A percentile compares a stretch with the other conserved stretches of the same genome.
These are phyloP conservation scores for Naegleria lovaniensis DNA, from an alignment of 208 protist genomes.

Conservation along the genomic window DNA sequence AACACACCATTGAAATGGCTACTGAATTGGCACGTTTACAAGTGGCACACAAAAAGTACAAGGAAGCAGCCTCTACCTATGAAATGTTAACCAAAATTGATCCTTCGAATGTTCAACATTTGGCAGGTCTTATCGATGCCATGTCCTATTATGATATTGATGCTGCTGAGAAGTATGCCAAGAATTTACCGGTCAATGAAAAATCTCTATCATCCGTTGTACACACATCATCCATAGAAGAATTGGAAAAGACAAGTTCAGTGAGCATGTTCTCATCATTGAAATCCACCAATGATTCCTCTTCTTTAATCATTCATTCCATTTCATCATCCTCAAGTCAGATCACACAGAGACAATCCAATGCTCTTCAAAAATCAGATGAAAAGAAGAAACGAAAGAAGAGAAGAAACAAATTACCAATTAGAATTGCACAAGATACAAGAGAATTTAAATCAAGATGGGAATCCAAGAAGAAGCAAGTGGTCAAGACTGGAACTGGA, in stretches of 20 bases:
- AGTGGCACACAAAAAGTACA: neutral
- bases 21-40: neutral
- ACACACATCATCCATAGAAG: too few species aligned
- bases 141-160: neutral
- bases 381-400: neutral
- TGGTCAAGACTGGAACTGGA: neutral
- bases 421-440: neutral
- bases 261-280: neutral
- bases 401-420: neutral
- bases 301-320: neutral
- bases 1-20: neutral
- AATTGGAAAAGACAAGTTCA: too few species aligned
- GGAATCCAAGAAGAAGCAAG: neutral
- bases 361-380: neutral
- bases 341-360: neutral
- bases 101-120: neutral
- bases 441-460: neutral
- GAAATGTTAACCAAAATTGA: neutral
- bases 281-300: too few species aligned
- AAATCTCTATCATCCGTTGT: neutral
- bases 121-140: neutral
- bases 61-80: neutral
- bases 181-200: neutral
- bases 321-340: neutral
- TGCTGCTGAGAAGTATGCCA: neutral